Base-by-base conservation (phyloP, 768 basidiomycete genomes). In the Lactarius indigo region DNA sequence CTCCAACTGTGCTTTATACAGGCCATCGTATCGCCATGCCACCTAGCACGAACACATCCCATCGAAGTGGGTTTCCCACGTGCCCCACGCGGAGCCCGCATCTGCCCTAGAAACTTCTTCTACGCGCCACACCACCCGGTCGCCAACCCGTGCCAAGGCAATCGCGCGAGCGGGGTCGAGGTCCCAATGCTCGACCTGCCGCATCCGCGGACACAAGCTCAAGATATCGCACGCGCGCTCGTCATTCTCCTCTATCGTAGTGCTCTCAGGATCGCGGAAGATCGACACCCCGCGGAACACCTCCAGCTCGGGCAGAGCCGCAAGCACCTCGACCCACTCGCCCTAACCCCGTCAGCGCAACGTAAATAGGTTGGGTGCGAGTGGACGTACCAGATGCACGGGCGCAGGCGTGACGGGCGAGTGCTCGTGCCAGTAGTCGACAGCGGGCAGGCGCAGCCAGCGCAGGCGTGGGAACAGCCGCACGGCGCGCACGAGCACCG, bases 381-480 rank as follows among this genome's bases (percentile, higher is more conserved):
- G 10, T 9, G 33, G 13, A 57, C 47, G 33, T 17, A 52, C 60
- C 31, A 31, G 30, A 2, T 62, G 52, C n/a, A 62, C 35, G 10
- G 52, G 50, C 23, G 18, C 52, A 1, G 61, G 61, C 50, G 37
- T 62, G 10, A 62, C 37, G 9, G 50, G 23, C 5, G 35, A 15
- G 20, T 54, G 61, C 23, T 64, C 63, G n/a, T 50, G 63, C 63
- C 54, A 56, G 8, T 64, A 64, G 30, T 64, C 63, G 9, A 64
- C 57, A 2, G 41, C 30, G 41, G 63, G 63, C 18, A 64, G 12
- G 5, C 41, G 41, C 28, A 64, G 56, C 18, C 56, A 57, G 1
- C 63, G n/a, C 7, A 64, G 20, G 35, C 30, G n/a, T 1, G 39
- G 5, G 56, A 64, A 50, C 17, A 58, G 10, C 10, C 56, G 20